Base-by-base conservation (phyloP, 495 filamentous ascomycete species). In the Penicillium turbatum region DNA sequence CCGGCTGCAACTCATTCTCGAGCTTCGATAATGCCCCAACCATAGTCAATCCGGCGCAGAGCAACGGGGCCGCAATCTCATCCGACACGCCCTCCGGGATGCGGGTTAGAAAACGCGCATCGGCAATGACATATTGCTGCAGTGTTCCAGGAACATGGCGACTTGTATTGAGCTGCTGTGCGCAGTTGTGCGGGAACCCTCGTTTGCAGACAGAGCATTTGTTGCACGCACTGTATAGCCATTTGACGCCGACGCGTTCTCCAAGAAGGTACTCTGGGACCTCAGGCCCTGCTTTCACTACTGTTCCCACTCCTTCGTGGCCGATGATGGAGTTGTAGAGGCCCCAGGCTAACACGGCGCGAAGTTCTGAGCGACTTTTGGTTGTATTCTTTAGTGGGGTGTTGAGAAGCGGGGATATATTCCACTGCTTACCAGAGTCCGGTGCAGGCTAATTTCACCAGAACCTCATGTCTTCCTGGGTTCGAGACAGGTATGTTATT, bases 211-310 rank as follows among this genome's bases (percentile, higher is more conserved):
- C 66, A 2, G 74, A 77, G 50, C 70, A 74, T 43, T 66, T 41
- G 3, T 49, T 57, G 41, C 71, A 74, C 10, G 69, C 64, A 19
- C 60, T 68, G 15, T 65, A 66, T 8, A 74, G 54, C 71, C 70
- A 74, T 57, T 74, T 74, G 19, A 74, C 53, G 1, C 71, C 71
- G 1, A 69, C 71, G 0, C 71, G 67, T 27, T 67, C 31, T 9
- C 60, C 59, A 0, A 74, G 38, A 12, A 67, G 51, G 1, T 51
- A 49, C 12, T 57, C 35, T 6, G 57, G 48, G 21, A 67, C 55
- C 11, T 58, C 40, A 0, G 38, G 11, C 5, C 71, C 71, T 12
- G 60, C 31, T 38, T 60, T 51, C 9, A 68, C 63, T 3, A 73
- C 64, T 7, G 34, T 48, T 0, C 72, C 72, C 10, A 70, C 54